phyloP scores from a whole-genome alignment of 2,329 filamentous ascomycete genomes.

The Fusarium denticulatum region DNA sequence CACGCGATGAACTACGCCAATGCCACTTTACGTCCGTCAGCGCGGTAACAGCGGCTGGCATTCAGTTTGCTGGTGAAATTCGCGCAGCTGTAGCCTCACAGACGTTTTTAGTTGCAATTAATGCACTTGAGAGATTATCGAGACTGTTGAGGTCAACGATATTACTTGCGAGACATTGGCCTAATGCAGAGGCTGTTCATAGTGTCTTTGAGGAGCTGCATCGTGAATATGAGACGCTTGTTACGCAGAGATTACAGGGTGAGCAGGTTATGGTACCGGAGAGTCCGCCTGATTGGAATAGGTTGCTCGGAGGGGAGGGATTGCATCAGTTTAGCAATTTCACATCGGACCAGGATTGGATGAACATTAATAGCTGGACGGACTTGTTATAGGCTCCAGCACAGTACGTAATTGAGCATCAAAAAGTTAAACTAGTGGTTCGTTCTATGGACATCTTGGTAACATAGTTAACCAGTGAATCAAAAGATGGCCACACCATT shows the following conservation, averaged over 20 bases:
- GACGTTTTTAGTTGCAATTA: constrained; percentile 36
- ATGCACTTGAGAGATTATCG: constrained; percentile 33
- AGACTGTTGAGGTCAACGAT: constrained; percentile 27
- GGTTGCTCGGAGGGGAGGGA: constrained; percentile 33
- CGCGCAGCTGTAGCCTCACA: constrained; percentile 29
- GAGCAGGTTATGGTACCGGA: constrained; percentile 40
- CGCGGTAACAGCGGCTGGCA: constrained; percentile 37
- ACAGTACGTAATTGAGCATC: fast-evolving
- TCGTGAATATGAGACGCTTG: constrained; percentile 37
- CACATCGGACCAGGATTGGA: constrained; percentile 38
- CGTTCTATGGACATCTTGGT: neutral
- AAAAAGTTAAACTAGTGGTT: neutral
- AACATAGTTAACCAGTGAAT: fast-evolving
- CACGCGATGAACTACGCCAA: constrained; percentile 33
- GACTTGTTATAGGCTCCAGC: constrained; percentile 13
- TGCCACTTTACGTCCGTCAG: constrained; percentile 42
- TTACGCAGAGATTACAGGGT: constrained; percentile 37
- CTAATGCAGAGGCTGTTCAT: constrained; percentile 40
- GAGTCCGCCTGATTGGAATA: constrained; percentile 40
- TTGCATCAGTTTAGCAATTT: constrained; percentile 29
- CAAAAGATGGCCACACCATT: constrained; percentile 21
- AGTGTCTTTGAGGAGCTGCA: constrained; percentile 42
- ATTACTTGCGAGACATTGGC: constrained; percentile 35
- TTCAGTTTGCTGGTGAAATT: constrained; percentile 40
- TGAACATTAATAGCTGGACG: constrained; percentile 42